Percentiles rank a stretch among this genome's conserved stretches.
Conservation (phyloP, 148 eudicot genomes). For the Spergularia bocconei region DNA sequence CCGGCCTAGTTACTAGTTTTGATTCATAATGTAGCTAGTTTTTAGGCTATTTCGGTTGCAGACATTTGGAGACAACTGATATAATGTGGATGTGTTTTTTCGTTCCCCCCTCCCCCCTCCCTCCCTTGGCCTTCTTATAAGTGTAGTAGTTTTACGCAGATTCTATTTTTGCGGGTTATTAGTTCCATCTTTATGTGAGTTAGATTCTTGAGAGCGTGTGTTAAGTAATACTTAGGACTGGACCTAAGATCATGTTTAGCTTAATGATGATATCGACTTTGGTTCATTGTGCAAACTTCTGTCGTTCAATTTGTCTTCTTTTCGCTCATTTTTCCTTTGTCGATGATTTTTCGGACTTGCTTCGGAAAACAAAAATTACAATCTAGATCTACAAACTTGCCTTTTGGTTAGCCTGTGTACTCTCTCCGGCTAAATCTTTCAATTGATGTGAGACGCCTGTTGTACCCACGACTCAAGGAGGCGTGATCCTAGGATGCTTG, state of each 20-base stretch:
- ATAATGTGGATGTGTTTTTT: neutral
- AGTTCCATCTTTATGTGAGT: neutral
- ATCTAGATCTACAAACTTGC: too few species aligned
- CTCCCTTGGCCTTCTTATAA: neutral
- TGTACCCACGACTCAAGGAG: too few species aligned
- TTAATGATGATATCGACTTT: neutral
- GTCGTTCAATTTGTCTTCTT: too few species aligned
- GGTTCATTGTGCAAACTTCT: too few species aligned
- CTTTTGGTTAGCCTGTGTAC: too few species aligned
- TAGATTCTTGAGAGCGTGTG: neutral
- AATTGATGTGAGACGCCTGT: too few species aligned
- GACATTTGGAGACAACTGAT: neutral
- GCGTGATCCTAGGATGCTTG: too few species aligned
- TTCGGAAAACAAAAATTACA: too few species aligned
- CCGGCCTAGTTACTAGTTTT: constrained; percentile 31
- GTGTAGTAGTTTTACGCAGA: neutral
- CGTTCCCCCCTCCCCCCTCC: neutral
- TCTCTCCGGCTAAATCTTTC: too few species aligned
- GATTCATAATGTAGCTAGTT: constrained; percentile 22
- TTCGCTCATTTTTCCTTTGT: too few species aligned
- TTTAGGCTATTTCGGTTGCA: constrained; percentile 18
- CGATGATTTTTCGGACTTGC: too few species aligned
- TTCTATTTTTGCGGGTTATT: neutral
- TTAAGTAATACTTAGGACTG: neutral
- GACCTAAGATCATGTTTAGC: neutral